Base-by-base conservation (phyloP, 345 rosid species). In the Bruguiera gymnorhiza region DNA sequence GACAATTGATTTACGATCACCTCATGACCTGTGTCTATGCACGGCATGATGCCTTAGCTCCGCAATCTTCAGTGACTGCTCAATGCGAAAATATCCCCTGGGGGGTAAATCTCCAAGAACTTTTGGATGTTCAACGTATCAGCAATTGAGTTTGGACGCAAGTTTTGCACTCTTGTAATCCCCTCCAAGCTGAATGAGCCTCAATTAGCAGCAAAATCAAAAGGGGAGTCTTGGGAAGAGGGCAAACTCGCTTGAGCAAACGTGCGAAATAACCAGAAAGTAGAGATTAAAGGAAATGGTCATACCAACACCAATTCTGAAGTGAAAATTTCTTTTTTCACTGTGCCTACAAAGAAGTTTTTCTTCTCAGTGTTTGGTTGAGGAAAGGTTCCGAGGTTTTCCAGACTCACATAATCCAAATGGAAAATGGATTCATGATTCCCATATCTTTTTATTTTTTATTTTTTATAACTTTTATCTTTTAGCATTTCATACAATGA, bases 91-190 rank as follows among this genome's bases (percentile, higher is more conserved):
- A 43, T 43, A 43, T 13, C 50, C 15, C 4, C 18, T 43, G 50
- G 19, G 50, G 4, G 50, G 18, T 13, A 43, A 43, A 13, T 43
- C 50, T 43, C 50, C 50, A 43, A 13, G 18, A 13, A 11, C 15
- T 39, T 11, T 15, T 11, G 16, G 48, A 39, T 39, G 48, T 39
- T 39, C 48, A 39, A 2, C 48, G 10, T 39, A 39, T 11, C 13
- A 39, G 16, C 48, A 39, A 87, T 90, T 83, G 67, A 96, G 94
- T 74, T 62, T 87, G 24, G 96, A 62, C 21, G 97, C 96, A 27
- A 92, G 93, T 81, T 90, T 95, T 46, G 96, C 97, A 66, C 97
- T 89, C 81, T 92, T 92, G 79, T 87, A 92, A 77, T 96, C 99
- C 66, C 92, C 98, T 68, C 99, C 80, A 53, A 96, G 94, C 76